Base-by-base conservation (phyloP, 1,284 basidiomycete genomes). In the Porodaedalea pini region DNA sequence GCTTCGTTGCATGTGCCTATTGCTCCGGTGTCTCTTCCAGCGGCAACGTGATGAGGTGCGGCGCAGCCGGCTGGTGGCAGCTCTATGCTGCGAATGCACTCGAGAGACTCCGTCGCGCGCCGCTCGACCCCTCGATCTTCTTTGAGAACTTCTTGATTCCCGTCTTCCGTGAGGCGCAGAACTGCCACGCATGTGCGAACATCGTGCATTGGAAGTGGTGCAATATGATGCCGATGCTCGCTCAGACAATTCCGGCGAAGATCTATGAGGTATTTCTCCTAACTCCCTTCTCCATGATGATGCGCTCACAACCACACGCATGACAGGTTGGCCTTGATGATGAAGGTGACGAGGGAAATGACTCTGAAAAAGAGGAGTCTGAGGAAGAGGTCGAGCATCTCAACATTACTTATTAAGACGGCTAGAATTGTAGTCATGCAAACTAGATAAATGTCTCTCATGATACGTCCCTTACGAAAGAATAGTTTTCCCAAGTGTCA, bases 201-300 rank as follows among this genome's bases (percentile, higher is more conserved):
- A 19, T 41, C 5, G 51, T 53, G 15, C 40, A 53, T 43, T 53
- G 51, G 51, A 53, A 53, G 17, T 53, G 51, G 51, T 40, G 51
- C 21, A 41, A 41, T 43, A 19, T 53, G 4, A 40, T 40, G 36
- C 39, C 51, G 25, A 40, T 53, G 51, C 40, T 53, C 8, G 39
- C 39, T 25, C 17, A 19, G 21, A 21, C 15, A 19, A 40, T 53
- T n/a, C 40, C 51, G 17, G 49, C 32, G 32, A 36, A 25, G 19
- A 23, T 51, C 23, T 51, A 37, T 21, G 49, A 47, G 45, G 45
- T 47, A 47, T 6, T 31, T 29, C 31, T 6, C n/a, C 25, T 4
- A 15, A 5, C 15, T 5, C n/a, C n/a, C n/a, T n/a, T n/a, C n/a
- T n/a, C n/a, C n/a, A n/a, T n/a, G n/a, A n/a, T n/a, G n/a, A n/a